phyloP scores from a whole-genome alignment of 225 moss, liverwort and hornwort species.

The Anthoceros angustus region DNA sequence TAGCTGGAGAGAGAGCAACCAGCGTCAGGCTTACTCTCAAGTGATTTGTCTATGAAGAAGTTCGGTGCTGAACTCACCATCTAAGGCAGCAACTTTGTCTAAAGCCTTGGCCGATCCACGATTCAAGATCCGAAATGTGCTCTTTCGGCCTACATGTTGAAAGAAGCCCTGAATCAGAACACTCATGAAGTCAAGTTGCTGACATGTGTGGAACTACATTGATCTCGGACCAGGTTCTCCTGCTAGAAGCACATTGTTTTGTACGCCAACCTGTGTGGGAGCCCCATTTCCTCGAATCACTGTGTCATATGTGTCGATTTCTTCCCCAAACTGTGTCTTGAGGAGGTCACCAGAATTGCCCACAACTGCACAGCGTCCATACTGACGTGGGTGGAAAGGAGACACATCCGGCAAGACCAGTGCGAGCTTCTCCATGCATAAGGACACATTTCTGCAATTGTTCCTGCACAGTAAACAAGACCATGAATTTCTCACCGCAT shows the following conservation, averaged over 20 bases:
- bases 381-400: slow-evolving; percentile 32
- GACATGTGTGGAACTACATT: neutral
- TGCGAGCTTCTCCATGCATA: slow-evolving; percentile 39
- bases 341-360: slow-evolving; percentile 49
- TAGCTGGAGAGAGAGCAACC: slow-evolving; percentile 13
- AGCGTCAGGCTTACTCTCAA: neutral
- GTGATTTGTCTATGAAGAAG: neutral
- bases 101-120: slow-evolving; percentile 53
- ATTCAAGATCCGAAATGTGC: slow-evolving; percentile 44
- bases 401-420: slow-evolving; percentile 26
- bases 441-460: slow-evolving; percentile 22
- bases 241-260: neutral
- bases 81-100: slow-evolving; percentile 36
- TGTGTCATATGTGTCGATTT: slow-evolving; percentile 33
- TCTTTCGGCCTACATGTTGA: slow-evolving; percentile 25
- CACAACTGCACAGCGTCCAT: slow-evolving; percentile 33
- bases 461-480: slow-evolving; percentile 16
- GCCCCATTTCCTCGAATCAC: slow-evolving; percentile 44
- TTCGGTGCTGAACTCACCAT: slow-evolving; percentile 13
- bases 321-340: slow-evolving; percentile 32
- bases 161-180: slow-evolving; percentile 26
- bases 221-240: neutral
- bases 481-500: neutral
- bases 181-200: neutral
- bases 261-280: slow-evolving; percentile 23